A percentile compares a stretch with the other conserved stretches of the same genome.
Conservation (phyloP, 1,284 basidiomycete genomes). For the Ganoderma boninense region DNA sequence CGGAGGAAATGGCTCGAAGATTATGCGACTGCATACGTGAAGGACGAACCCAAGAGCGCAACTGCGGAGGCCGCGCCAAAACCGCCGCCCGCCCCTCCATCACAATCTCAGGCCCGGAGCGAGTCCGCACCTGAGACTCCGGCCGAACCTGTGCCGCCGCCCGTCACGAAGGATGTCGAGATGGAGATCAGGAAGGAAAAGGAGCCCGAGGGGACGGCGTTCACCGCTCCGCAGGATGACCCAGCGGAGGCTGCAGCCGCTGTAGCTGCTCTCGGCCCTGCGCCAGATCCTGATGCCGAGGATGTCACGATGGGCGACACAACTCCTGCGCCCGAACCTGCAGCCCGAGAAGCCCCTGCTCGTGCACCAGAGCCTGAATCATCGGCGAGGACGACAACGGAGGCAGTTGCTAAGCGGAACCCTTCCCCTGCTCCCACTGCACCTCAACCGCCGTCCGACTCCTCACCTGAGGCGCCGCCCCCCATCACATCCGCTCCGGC, state of each 20-base stretch:
- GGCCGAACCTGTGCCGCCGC: neutral
- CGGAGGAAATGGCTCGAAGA: constrained; percentile 44
- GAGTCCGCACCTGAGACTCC: neutral
- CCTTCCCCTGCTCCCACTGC: neutral
- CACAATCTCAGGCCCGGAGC: neutral
- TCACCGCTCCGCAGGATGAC: constrained; percentile 18
- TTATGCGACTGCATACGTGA: constrained; percentile 28
- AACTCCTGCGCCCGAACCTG: neutral
- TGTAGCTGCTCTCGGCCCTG: constrained; percentile 15
- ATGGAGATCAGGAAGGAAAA: constrained; percentile 12
- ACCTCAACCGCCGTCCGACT: neutral
- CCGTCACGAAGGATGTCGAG: neutral
- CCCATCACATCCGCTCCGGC: neutral
- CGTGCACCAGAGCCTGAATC: neutral
- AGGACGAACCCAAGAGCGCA: constrained; percentile 18
- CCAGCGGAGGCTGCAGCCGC: constrained; percentile 17
- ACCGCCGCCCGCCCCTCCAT: neutral
- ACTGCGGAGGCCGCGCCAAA: constrained; percentile 6
- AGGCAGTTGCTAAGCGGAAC: neutral
- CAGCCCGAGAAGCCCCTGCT: neutral
- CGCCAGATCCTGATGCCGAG: constrained; percentile 19
- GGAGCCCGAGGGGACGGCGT: constrained; percentile 16
- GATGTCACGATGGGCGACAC: constrained; percentile 26
- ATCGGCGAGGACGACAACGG: neutral
- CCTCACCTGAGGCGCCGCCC: neutral